Base-by-base conservation (phyloP, 2,329 filamentous ascomycete species). In the Aureobasidium sp. region DNA sequence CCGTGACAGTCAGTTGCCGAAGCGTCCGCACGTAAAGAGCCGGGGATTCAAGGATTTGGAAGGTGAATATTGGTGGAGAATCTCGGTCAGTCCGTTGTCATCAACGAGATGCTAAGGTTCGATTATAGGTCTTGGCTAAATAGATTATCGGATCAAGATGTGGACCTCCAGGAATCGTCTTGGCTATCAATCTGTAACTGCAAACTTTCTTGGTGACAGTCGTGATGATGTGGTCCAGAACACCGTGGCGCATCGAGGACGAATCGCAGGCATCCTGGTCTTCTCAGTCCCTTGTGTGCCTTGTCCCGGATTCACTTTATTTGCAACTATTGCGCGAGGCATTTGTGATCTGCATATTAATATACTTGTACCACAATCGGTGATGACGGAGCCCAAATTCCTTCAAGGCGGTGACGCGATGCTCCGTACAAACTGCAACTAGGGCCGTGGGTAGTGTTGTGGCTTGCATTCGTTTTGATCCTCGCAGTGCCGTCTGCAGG, bases 351-450 rank as follows among this genome's bases (percentile, higher is more conserved):
- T 58, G 55, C 55, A 29, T 9, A 27, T 37, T 47, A 58, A 55
- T 58, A 48, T 57, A 48, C 15, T 12, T 27, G 55, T 58, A 58
- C 55, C 42, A 48, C 32, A 58, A 48, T 58, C 55, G 55, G 34
- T 47, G 42, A 58, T 58, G 42, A 37, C 55, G 32, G 47, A 32
- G 42, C 32, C 32, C 27, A 5, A 29, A 34, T 46, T n/a, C 39
- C 46, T 48, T 23, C 27, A 58, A 34, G 17, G 29, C 42, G 20
- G 41, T 58, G 55, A 58, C 55, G 55, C 55, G 42, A 58, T 48
- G 41, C 26, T 36, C 9, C 23, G 17, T 15, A 17, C 23, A 20
- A 44, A 48, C 32, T 39, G 42, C 23, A 7, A 32, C n/a, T 39
- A 23, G 55, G 55, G 55, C 42, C 42, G n/a, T 48, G 42, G n/a